Evolutionary conservation across 75 land plant genomes (phyloP).

Genomic region (Sequoia sempervirens): DNA sequence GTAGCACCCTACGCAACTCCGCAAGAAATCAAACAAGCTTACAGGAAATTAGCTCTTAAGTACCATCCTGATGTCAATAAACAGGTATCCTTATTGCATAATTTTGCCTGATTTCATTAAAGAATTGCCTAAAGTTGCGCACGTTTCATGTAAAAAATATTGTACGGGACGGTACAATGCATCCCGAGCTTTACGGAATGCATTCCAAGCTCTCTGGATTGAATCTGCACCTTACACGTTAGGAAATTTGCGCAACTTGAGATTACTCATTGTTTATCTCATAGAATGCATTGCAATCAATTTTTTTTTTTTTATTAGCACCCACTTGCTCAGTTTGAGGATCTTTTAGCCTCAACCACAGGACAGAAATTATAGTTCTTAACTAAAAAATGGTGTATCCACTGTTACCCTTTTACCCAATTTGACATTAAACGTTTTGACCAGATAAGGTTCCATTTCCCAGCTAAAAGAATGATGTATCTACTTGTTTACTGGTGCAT

Average conservation of each 20-base stretch:
- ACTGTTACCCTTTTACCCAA: too few species aligned
- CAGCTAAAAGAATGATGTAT: not conserved
- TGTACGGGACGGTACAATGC: too few species aligned
- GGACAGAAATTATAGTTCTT: not conserved
- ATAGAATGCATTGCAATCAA: not conserved
- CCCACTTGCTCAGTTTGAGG: not conserved
- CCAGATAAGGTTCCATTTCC: too few species aligned
- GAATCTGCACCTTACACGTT: too few species aligned
- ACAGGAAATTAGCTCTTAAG: slow-evolving; percentile 80
- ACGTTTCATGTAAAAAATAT: too few species aligned
- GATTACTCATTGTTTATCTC: not conserved
- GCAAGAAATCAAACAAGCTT: slow-evolving; percentile 79
- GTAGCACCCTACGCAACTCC: slow-evolving; percentile 61
- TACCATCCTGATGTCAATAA: slow-evolving; percentile 97
- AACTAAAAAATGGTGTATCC: not conserved
- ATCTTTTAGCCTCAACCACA: not conserved
- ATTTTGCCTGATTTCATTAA: not conserved
- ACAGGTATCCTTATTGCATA: slow-evolving; percentile 35
- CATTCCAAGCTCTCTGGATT: too few species aligned
- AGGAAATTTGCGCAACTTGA: too few species aligned
- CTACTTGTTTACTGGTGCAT: not conserved
- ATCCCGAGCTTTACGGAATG: too few species aligned
- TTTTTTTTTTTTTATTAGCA: not conserved
- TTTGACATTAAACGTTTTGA: too few species aligned
- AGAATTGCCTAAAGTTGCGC: too few species aligned